Base-by-base conservation (phyloP, 805 yeast genomes). In the Groenewaldozyma salmanticensis region DNA sequence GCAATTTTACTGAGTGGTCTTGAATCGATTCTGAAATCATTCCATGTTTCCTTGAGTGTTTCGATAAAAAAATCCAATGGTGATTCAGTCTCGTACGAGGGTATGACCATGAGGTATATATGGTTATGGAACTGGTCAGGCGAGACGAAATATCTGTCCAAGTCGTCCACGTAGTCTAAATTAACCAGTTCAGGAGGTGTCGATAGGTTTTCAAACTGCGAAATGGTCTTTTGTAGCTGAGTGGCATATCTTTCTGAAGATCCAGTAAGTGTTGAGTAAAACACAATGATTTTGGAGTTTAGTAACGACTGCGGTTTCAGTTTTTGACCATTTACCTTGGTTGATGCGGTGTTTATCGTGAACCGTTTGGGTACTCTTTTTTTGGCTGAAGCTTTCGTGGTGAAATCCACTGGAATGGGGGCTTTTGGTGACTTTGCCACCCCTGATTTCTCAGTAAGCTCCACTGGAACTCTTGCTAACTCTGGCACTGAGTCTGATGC, bases 21-120 rank as follows among this genome's bases (percentile, higher is more conserved):
- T 46, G 83, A 83, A 55, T 86, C 95, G 27, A 87, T 74, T 50
- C 96, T 70, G 64, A 85, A 85, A 59, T 87, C 96, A 46, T 80
- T 79, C 46, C 75, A 75, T 1, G 94, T 85, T 42, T 87, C 96
- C 47, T 75, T 70, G 49, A 87, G 66, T 34, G 83, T 77, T 52
- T 84, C 94, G 42, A 87, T 64, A 59, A 86, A 85, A 55, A 77
- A 88, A 59, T 87, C 96, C 24, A 88, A 70, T 11, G 96, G 96
- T 1, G 94, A 83, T 58, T 87, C 96, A 0, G 88, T 82, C 49
- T 86, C 96, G 56, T 87, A 87, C 0, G 95, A 85, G 1, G 96
- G 96, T 24, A 87, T 66, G 13, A 87, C 84, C 44, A 87, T 49
- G 29, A 88, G 57, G 53, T 85, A 87, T 32, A 73, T 62, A 41